Conservation (phyloP, 2,329 filamentous ascomycete species). For the Graphilbum ipis-grandicollis region DNA sequence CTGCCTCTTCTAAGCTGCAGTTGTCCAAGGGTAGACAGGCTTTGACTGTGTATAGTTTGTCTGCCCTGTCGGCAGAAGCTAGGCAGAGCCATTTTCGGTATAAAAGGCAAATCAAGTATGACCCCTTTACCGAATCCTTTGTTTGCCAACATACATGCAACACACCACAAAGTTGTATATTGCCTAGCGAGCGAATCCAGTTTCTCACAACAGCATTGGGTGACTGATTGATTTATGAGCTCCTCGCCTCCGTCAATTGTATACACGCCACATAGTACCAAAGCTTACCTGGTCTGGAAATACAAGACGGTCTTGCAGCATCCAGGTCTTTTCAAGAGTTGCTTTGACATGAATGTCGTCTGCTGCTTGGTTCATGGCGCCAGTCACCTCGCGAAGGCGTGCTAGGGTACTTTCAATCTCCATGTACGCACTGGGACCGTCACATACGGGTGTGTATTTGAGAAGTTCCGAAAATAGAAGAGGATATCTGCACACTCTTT, state of each 20-base stretch:
- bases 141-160: constrained; percentile 73
- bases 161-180: constrained; percentile 65
- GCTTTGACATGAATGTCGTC: constrained; percentile 54
- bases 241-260: too few species aligned
- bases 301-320: constrained; percentile 63
- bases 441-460: constrained; percentile 65
- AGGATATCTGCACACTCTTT: constrained; percentile 81
- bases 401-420: constrained; percentile 60
- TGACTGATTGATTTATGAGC: not conserved
- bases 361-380: constrained; percentile 71
- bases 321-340: constrained; percentile 65
- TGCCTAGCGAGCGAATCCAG: constrained; percentile 64
- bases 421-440: constrained; percentile 70
- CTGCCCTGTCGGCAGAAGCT: constrained; percentile 46
- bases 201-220: constrained; percentile 37
- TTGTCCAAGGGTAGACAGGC: constrained; percentile 55
- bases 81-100: constrained; percentile 68
- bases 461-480: constrained; percentile 72
- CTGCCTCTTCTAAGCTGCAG: constrained; percentile 49
- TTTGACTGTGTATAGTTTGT: constrained; percentile 53
- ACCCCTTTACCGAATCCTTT: constrained; percentile 47
- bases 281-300: constrained; percentile 51
- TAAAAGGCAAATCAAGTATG: constrained; percentile 74
- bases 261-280: too few species aligned
- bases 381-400: constrained; percentile 55